A percentile compares a stretch with the other conserved stretches of the same genome.
These are phyloP conservation scores for Yamadazyma aaseri DNA, from an alignment of 1,139 yeast species.

Conservation along the genomic window DNA sequence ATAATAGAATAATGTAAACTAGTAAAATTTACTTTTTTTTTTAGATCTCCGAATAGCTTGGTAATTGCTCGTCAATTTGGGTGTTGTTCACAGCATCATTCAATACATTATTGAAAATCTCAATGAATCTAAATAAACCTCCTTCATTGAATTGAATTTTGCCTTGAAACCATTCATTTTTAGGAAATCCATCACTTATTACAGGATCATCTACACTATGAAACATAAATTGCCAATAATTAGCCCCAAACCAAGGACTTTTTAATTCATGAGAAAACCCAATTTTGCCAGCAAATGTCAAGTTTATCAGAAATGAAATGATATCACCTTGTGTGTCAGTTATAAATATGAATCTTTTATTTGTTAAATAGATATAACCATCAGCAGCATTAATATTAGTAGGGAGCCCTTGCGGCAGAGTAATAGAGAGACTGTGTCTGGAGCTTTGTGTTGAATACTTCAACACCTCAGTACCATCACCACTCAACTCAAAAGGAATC, in stretches of 20 bases:
- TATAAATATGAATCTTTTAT: conserved; percentile 33
- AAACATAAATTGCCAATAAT: conserved; percentile 47
- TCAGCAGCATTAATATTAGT: conserved; percentile 29
- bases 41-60: conserved; percentile 27
- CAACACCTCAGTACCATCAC: conserved; percentile 20
- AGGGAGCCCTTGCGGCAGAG: conserved; percentile 16
- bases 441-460: conserved; percentile 20
- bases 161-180: conserved; percentile 38
- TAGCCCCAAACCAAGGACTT: conserved; percentile 58
- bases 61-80: conserved; percentile 47
- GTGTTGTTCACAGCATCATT: conserved; percentile 34
- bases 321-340: conserved; percentile 43
- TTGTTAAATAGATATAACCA: conserved; percentile 40
- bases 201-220: conserved; percentile 27
- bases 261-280: conserved; percentile 39
- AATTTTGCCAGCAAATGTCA: conserved; percentile 20
- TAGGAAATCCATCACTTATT: conserved; percentile 47
- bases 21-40: background rate
- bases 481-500: conserved; percentile 24
- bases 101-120: conserved; percentile 25
- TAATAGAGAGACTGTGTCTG: conserved; percentile 19
- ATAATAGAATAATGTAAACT: conserved; percentile 6
- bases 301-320: conserved; percentile 32
- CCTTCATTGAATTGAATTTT: conserved; percentile 46
- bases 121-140: conserved; percentile 43